These are phyloP conservation scores for Arctium lappa DNA, from an alignment of 129 eudicot species.

Conservation along the genomic window DNA sequence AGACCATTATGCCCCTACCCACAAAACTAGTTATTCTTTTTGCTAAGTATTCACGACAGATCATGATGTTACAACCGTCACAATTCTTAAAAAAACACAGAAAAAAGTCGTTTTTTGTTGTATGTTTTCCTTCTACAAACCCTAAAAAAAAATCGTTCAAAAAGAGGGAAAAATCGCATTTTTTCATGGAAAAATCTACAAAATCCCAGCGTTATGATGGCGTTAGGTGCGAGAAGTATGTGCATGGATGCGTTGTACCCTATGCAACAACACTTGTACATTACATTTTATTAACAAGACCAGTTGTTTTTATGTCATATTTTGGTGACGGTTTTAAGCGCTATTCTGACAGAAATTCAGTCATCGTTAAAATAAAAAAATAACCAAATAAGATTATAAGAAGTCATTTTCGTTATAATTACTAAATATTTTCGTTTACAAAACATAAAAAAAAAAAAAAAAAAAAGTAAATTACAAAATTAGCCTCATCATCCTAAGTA, in stretches of 20 bases:
- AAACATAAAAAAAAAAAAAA: not conserved
- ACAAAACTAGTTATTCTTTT: not conserved
- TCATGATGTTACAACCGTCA: not conserved
- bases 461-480: conserved; percentile 21
- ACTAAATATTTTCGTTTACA: conserved; percentile 22
- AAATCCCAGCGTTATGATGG: not conserved
- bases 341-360: too few species aligned
- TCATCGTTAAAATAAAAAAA: not conserved
- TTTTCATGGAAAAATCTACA: too few species aligned
- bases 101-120: not conserved
- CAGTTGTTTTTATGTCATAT: not conserved
- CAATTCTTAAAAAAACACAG: not conserved
- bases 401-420: conserved; percentile 23
- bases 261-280: not conserved
- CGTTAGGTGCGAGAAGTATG: too few species aligned
- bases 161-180: not conserved
- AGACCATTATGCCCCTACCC: conserved; percentile 2
- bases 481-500: conserved; percentile 63
- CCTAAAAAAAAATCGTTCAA: not conserved
- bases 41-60: not conserved
- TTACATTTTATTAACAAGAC: too few species aligned
- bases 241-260: not conserved
- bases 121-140: not conserved
- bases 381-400: not conserved
- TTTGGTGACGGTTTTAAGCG: not conserved